Evolutionary conservation across 768 basidiomycete species (phyloP), one percentile per base, ranked within the genome.

Genomic region (Russula earlei): DNA sequence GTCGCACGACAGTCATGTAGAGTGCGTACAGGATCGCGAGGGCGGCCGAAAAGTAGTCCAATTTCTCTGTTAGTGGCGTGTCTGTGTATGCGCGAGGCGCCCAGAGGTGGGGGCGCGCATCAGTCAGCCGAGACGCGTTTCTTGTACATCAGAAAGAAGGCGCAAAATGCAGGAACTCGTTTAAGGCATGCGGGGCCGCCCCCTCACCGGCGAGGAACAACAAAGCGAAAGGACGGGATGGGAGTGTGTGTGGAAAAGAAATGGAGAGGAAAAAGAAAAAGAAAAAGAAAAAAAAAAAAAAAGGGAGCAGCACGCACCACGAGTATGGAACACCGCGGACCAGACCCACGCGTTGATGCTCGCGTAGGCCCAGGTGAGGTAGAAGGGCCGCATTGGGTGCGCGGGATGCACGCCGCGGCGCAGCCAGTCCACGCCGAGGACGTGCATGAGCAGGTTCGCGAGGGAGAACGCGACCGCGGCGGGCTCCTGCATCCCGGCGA

Each of bases 11-110:
- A 24, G 86, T 80, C 67, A 80, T 82, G 69, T 89, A 93, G 4
- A 98, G 74, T 2, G 86, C 85, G 62, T 80, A 87, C 24, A 93
- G 67, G 61, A 96, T 93, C 12, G 86, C 83, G 9, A 86, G 70
- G 0, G 87, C 92, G 5, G 96, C 96, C 3, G 91, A 91, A 68
- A 97, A 96, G 69, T 99, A 99, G 66, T 98, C 96, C 66, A 94
- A 55, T 61, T 85, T 87, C 69, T 99, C 96, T 2, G 94, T 98
- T 24, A 72, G 66, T 2, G 86, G 82, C 5, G 81, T 73, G 71
- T 98, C 95, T 91, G 62, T 20, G 55, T n/a, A 56, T 42, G 50
- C 20, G 52, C 31, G 51, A 34, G 29, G 15, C 41, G 37, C 44
- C 52, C 50, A 17, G 33, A 3, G 17, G 5, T 11, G 9, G 41